Evolutionary conservation across 305 asterid genomes (phyloP).

Genomic region (Fraxinus latifolia): DNA sequence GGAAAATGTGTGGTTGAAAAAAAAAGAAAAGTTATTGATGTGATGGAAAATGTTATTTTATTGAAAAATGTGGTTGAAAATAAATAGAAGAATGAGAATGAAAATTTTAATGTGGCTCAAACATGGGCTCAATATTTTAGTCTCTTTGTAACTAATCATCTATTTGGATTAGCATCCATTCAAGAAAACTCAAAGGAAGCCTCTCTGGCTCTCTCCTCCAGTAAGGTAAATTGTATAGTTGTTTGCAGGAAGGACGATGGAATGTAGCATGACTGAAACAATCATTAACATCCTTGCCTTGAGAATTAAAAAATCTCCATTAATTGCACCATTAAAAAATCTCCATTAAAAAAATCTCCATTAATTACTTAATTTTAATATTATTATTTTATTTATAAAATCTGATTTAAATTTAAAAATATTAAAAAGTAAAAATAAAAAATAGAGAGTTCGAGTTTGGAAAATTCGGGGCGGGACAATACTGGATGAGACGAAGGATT

Average conservation of each 20-base stretch:
- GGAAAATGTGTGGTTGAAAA: no score
- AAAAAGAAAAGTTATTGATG: no score
- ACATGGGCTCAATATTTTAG: neutral
- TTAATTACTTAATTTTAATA: no score
- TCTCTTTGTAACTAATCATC: neutral
- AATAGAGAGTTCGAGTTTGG: neutral
- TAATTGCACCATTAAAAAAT: no score
- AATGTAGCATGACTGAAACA: neutral
- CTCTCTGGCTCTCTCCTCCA: neutral
- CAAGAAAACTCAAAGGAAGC: neutral
- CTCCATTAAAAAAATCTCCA: neutral
- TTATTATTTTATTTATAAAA: no score
- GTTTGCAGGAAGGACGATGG: neutral
- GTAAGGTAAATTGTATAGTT: neutral
- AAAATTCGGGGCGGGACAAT: neutral
- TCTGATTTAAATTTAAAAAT: no score
- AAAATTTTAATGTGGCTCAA: no score
- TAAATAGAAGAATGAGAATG: no score
- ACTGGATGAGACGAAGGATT: neutral
- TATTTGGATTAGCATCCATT: neutral
- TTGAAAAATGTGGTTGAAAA: no score
- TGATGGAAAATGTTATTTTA: no score
- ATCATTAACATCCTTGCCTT: neutral
- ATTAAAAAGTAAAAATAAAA: no score
- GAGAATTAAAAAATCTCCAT: neutral